Base-by-base conservation (phyloP, 257 asterid genomes). In the Salvia hispanica region DNA sequence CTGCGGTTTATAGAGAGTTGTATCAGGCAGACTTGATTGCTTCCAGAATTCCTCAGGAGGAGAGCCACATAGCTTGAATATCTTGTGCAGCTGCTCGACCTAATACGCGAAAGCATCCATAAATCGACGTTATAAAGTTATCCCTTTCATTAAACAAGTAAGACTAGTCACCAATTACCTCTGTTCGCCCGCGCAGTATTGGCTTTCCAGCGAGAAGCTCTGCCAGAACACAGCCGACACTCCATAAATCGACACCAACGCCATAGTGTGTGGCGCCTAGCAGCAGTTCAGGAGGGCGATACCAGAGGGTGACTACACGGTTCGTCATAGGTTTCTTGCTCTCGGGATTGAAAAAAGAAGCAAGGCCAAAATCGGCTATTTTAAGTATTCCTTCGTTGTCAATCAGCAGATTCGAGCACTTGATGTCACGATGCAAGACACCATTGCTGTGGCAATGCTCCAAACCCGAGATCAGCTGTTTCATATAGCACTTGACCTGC, bases 1-100 rank as follows among this genome's bases (percentile, higher is more conserved):
- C 66, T 85, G 88, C 42, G 97, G 97, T 82, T 86, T 90, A 75
- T 86, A 92, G 33, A 88, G 84, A 60, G 95, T 83, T 21, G 91
- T 88, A 77, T 90, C 83, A 43, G 94, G 90, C 54, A 90, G 73
- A 74, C 77, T 83, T 43, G 86, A 86, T 83, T 83, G 90, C 83
- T 82, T 90, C 97, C 96, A 92, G 76, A 84, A 92, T 56, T 84
- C 98, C 63, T 92, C 95, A 0, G 88, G 58, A 18, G 97, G 98
- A 48, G 98, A 88, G 67, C 98, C 98, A 63, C 96, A 92, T 64
- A 92, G 80, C 67, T 88, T 89, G 74, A 89, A 87, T 81, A 92
- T 86, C 79, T 83, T 90, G 85, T 92, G 98, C 44, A 92, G 87
- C 76, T 92, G 98, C 84, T 89, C 97, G 57, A 92, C 95, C 98